Percentiles rank a stretch among this genome's conserved stretches.
Conservation (phyloP, 2,329 filamentous ascomycete species). For the Colletotrichum ledebouriae region DNA sequence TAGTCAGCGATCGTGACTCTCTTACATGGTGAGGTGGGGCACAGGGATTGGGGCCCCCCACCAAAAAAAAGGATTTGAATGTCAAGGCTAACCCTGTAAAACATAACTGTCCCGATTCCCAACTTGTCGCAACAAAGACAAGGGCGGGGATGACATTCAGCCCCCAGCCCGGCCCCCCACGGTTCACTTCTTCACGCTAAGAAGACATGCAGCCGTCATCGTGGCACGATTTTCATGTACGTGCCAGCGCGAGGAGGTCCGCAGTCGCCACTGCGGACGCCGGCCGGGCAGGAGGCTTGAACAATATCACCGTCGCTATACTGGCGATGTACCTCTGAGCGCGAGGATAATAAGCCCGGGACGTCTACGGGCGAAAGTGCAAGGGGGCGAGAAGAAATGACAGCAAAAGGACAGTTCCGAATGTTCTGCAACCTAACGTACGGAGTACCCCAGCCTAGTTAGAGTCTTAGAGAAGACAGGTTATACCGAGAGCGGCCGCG, state of each 20-base stretch:
- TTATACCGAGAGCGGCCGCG: conserved; percentile 11
- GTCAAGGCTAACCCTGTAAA: not conserved
- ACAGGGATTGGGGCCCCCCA: not conserved
- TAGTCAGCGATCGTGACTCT: not conserved
- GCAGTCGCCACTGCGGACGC: conserved; percentile 11
- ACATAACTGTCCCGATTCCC: too few relatives aligned
- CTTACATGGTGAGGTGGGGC: not conserved
- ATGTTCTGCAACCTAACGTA: not conserved
- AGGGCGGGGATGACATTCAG: conserved; percentile 10
- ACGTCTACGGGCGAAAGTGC: not conserved
- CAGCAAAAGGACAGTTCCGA: not conserved
- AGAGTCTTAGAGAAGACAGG: not conserved
- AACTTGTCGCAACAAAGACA: too few relatives aligned
- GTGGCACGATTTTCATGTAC: conserved; percentile 2
- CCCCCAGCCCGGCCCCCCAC: conserved; percentile 2
- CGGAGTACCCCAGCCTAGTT: not conserved
- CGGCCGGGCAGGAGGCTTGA: not conserved
- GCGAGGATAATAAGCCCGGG: not conserved
- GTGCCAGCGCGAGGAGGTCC: too few relatives aligned
- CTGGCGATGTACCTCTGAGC: not conserved
- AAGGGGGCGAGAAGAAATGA: not conserved
- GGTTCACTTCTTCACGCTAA: conserved; percentile 6
- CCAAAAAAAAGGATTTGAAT: too few relatives aligned
- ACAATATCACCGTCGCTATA: conserved; percentile 2
- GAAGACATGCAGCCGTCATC: not conserved